phyloP scores from a whole-genome alignment of 495 filamentous ascomycete genomes.

The Penicillium atrosanguineum region DNA sequence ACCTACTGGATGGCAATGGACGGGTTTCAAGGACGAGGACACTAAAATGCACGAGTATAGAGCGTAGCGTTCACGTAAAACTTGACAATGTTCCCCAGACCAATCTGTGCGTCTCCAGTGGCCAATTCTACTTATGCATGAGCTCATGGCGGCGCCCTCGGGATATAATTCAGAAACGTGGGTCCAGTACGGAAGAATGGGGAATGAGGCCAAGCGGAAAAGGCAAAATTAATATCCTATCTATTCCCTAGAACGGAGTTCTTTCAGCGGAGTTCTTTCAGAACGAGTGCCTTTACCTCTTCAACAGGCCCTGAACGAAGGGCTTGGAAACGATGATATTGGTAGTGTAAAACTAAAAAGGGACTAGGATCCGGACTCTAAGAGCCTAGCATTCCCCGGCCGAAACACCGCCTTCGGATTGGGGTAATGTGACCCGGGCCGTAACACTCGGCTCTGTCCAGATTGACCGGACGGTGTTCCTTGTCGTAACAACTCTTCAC shows the following conservation, averaged over 20 bases:
- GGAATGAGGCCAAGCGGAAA: neutral
- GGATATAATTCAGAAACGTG: slow-evolving; percentile 7
- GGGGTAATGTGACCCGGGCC: too few species aligned
- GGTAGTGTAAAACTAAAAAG: too few species aligned
- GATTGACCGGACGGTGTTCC: too few species aligned
- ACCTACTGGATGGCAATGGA: neutral
- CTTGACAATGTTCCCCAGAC: neutral
- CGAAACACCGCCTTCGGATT: too few species aligned
- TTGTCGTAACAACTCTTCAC: neutral
- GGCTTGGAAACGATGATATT: too few species aligned
- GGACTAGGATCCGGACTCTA: too few species aligned
- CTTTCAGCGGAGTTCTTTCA: too few species aligned
- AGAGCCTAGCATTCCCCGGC: too few species aligned
- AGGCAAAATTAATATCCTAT: neutral
- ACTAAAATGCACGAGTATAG: neutral
- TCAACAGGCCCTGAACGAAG: too few species aligned
- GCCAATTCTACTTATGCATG: slow-evolving; percentile 6
- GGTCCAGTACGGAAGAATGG: neutral
- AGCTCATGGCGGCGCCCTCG: slow-evolving; percentile 16
- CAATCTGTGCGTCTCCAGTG: neutral
- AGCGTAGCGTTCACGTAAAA: neutral
- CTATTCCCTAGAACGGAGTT: too few species aligned
- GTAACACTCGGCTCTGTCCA: too few species aligned
- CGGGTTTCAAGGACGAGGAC: neutral
- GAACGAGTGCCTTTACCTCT: too few species aligned